Base-by-base conservation (phyloP, 352 stramenopile genomes). In the Globisporangium solare region DNA sequence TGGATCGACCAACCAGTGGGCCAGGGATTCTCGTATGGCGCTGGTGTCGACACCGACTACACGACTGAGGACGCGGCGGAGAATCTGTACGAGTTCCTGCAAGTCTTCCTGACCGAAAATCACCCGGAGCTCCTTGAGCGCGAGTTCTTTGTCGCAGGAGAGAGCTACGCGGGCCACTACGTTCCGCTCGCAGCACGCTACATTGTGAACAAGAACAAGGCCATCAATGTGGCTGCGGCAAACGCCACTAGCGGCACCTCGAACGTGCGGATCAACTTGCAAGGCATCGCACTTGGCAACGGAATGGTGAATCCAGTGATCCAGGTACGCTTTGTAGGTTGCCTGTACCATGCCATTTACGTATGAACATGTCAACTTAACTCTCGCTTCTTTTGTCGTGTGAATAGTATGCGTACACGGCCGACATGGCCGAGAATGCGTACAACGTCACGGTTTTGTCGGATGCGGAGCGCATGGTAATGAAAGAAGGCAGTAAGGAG, bases 151-250 rank as follows among this genome's bases (percentile, higher is more conserved):
- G 58, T 88, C 17, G 54, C 75, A 2, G 78, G 78, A 3, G 75
- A 88, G 55, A 81, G 66, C 53, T 84, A 84, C 39, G 73, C 54
- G 0, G 78, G 75, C 1, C 75, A 88, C 58, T 86, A 81, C 57
- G 72, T 83, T 14, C 75, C 78, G 10, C 65, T 69, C 12, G 68
- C 64, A 10, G 75, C 77, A 7, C 73, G 84, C 39, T 82, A 83
- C 47, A 71, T 90, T 18, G 79, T 62, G 61, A 12, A 77, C 41
- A 49, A 72, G 60, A 76, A 69, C 50, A 67, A 76, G 62, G 20
- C 20, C 17, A 42, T 47, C 15, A 48, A 62, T 10, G 14, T 27
- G 17, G 32, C 51, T 8, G 31, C 14, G 43, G 32, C 45, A 54
- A 49, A 6, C 13, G 10, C 21, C 40, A 50, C 50, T 11, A 39